Conservation (phyloP, 2,329 filamentous ascomycete species). For the Torrubiellomyces zombiae region DNA sequence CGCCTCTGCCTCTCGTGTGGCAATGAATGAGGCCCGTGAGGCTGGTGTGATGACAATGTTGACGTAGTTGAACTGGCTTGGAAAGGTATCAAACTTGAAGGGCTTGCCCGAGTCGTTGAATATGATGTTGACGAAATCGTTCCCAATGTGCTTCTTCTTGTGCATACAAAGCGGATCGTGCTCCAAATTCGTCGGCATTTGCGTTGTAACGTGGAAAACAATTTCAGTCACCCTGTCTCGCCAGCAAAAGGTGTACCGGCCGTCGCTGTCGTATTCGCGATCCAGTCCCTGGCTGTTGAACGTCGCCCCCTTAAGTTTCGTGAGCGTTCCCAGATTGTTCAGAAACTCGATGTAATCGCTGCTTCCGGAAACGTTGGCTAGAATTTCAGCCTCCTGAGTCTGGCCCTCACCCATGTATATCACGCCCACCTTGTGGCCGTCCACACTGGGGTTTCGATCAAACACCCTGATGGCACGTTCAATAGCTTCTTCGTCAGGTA, state of each 20-base stretch:
- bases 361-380: slow-evolving; percentile 74
- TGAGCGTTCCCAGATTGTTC: slow-evolving; percentile 63
- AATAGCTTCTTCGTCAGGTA: slow-evolving; percentile 54
- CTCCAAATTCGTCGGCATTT: slow-evolving; percentile 84
- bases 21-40: slow-evolving; percentile 59
- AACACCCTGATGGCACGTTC: slow-evolving; percentile 64
- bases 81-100: slow-evolving; percentile 82
- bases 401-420: slow-evolving; percentile 86
- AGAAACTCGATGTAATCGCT: slow-evolving; percentile 79
- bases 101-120: slow-evolving; percentile 91
- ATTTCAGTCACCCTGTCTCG: slow-evolving; percentile 89
- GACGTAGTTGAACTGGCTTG: slow-evolving; percentile 90
- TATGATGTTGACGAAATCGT: slow-evolving; percentile 95
- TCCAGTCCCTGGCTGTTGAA: slow-evolving; percentile 93
- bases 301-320: slow-evolving; percentile 61
- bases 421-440: slow-evolving; percentile 89
- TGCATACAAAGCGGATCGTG: slow-evolving; percentile 58
- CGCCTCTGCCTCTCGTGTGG: slow-evolving; percentile 31
- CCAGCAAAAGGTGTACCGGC: slow-evolving; percentile 83
- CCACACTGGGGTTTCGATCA: slow-evolving; percentile 76
- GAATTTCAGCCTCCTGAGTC: slow-evolving; percentile 64
- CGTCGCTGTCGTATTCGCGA: slow-evolving; percentile 59
- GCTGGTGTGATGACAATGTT: slow-evolving; percentile 92
- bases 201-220: slow-evolving; percentile 86
- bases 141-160: slow-evolving; percentile 93